These are phyloP conservation scores for Colletotrichum brevisporum DNA, from an alignment of 2,329 filamentous ascomycete genomes.

Conservation along the genomic window DNA sequence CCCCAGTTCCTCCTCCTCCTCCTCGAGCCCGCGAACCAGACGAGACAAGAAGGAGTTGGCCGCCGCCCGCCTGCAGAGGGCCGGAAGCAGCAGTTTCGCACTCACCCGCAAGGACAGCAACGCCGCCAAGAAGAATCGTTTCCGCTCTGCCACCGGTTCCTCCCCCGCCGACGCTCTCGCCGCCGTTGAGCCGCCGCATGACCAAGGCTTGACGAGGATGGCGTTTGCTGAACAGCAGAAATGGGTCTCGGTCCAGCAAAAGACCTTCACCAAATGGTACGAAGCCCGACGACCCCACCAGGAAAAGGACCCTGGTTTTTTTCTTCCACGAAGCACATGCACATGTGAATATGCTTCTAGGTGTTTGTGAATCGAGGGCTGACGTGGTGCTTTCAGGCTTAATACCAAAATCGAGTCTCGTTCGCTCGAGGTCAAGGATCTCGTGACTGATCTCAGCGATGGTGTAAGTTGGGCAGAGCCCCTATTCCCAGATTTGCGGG, in stretches of 20 bases:
- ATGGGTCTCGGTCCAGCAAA: slow-evolving; percentile 90
- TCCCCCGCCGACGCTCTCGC: slow-evolving; percentile 59
- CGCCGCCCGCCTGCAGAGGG: slow-evolving; percentile 63
- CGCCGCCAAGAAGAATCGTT: slow-evolving; percentile 49
- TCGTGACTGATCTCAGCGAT: slow-evolving; percentile 92
- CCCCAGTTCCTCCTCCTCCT: slow-evolving; percentile 18
- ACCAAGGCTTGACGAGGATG: slow-evolving; percentile 70
- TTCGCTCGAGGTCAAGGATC: slow-evolving; percentile 84
- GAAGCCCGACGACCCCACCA: slow-evolving; percentile 32
- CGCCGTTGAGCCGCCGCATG: slow-evolving; percentile 63
- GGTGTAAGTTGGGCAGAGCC: slow-evolving; percentile 74
- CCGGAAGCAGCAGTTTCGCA: slow-evolving; percentile 55
- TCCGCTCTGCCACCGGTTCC: slow-evolving; percentile 52
- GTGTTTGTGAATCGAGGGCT: slow-evolving; percentile 23
- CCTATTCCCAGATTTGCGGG: slow-evolving; percentile 28
- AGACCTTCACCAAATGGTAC: slow-evolving; percentile 97
- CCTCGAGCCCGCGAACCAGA: slow-evolving; percentile 54
- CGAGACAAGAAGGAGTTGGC: slow-evolving; percentile 65
- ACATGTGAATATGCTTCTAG: background rate
- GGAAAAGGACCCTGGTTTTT: slow-evolving; percentile 17
- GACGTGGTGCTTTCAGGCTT: slow-evolving; percentile 72
- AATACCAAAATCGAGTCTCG: slow-evolving; percentile 93
- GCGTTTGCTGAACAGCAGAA: slow-evolving; percentile 75
- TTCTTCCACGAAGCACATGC: too few species aligned
- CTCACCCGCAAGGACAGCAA: slow-evolving; percentile 46